phyloP scores from a whole-genome alignment of 2,329 filamentous ascomycete genomes.

The Diaporthe citriasiana region DNA sequence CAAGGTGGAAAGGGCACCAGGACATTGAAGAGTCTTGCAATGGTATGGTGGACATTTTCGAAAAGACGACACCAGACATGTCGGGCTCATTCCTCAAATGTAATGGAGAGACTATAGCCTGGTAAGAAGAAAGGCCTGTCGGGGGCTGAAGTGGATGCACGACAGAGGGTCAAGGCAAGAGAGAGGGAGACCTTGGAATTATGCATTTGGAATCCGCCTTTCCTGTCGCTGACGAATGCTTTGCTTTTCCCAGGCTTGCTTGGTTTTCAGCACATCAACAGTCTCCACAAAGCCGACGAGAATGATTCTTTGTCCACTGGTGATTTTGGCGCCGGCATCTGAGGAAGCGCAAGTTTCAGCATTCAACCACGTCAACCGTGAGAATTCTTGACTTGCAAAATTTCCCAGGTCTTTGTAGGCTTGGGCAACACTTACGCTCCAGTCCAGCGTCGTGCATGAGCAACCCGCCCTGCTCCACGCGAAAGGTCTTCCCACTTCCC shows the following conservation, averaged over 20 bases:
- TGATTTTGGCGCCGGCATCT: constrained; percentile 40
- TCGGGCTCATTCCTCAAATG: too few relatives aligned
- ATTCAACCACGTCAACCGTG: neutral
- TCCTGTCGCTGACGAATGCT: constrained; percentile 4
- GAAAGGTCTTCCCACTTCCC: constrained; percentile 35
- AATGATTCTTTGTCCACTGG: constrained; percentile 39
- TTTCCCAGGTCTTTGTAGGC: neutral
- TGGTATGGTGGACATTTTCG: too few relatives aligned
- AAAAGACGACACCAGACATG: too few relatives aligned
- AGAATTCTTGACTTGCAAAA: neutral
- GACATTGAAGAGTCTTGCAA: too few relatives aligned
- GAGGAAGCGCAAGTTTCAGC: neutral
- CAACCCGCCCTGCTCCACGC: constrained; percentile 39
- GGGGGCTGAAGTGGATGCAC: too few relatives aligned
- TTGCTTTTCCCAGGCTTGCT: constrained; percentile 36
- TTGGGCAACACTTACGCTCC: constrained; percentile 36
- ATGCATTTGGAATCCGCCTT: neutral
- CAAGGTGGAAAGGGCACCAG: too few relatives aligned
- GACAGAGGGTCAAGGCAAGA: too few relatives aligned
- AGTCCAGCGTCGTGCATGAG: constrained; percentile 41
- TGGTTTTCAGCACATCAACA: constrained; percentile 39
- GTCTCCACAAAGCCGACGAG: constrained; percentile 42
- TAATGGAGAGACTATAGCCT: too few relatives aligned
- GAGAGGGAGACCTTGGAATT: too few relatives aligned
- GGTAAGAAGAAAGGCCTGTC: too few relatives aligned